Evolutionary conservation across 2,329 filamentous ascomycete species (phyloP), one percentile per base, ranked within the genome.

Genomic region (Fusarium tupiense): DNA sequence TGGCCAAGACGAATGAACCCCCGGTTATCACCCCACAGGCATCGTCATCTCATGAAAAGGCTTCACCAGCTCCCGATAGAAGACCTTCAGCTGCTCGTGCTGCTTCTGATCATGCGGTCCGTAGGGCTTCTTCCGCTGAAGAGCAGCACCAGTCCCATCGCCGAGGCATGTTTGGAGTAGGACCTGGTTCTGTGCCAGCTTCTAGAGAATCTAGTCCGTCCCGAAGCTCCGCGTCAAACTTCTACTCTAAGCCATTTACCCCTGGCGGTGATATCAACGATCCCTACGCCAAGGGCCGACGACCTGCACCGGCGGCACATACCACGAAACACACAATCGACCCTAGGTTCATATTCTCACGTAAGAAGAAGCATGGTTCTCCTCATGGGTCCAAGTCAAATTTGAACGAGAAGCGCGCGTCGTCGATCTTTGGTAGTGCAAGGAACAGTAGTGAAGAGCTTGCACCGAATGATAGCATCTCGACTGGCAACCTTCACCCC

Each of bases 261-360:
- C 94, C 94, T 8, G 88, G 90, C 24, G 94, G 93, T 33, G 94
- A 97, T 67, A 87, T 86, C 58, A 93, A 97, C 79, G 94, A 98
- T 77, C 94, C 95, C 2, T 97, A 97, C 79, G 91, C 94, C n/a
- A 93, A 94, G 71, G 91, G 90, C 76, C 95, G 92, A 77, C 91
- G 95, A 59, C 90, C 91, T 6, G 91, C 92, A 4, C 94, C 92
- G 75, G 85, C 88, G 33, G 90, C 89, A 73, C 90, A 91, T 72
- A 84, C 91, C 8, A 88, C 89, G 53, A 87, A 90, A 38, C 88
- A 86, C 33, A 84, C 84, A 13, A 89, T 97, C 50, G 95, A 98
- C 77, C 89, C 92, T 12, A 89, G 95, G 74, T 98, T 97, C 76
- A 91, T 97, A 63, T 98, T 98, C 77, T 91, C 92, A 13, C 87